Evolutionary conservation across 1,139 yeast species (phyloP), one percentile per base, ranked within the genome.

Genomic region (Pichia sp.): DNA sequence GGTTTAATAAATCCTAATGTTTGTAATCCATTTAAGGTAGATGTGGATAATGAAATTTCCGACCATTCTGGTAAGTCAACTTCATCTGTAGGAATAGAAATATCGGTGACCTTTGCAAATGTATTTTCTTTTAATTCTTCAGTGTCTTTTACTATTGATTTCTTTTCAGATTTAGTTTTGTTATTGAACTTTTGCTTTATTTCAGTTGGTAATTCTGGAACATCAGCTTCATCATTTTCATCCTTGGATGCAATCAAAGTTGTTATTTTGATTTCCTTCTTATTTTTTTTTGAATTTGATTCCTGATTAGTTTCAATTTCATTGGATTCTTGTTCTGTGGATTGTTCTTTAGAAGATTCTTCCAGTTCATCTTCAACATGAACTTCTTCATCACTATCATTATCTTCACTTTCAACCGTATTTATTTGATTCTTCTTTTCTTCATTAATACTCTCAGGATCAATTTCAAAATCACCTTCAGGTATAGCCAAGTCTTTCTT

Each of bases 1-100:
- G 98, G 97, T 34, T 71, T 68, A 2, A 58, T 61, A 65, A 85
- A 92, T 1, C 76, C 78, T n/a, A 83, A 66, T 26, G 71, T 70
- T 2, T 73, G 65, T 37, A 89, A 68, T 1, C 88, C 92, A 48
- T 75, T 75, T 40, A 85, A 67, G 1, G 82, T 75, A 38, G 75
- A 74, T 32, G 76, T 66, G 25, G 83, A 78, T 40, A 86, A 67
- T 8, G 71, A 56, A 4, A 66, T 62, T 2, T 55, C 48, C 11
- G 72, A 64, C 94, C 94, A 86, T 33, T 71, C 75, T 6, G 92
- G 89, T 37, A 84, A 64, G 44, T 74, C 65, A 37, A 72, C 62
- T 47, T 73, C 75, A 40, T 60, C 63, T 38, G 72, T 74, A 2
- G 78, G 76, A 34, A 74, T 59, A 8, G 64, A 58, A 3, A 35